A percentile compares a stretch with the other conserved stretches of the same genome.
These are phyloP conservation scores for Phytophthora podocarpi DNA, from an alignment of 352 stramenopile genomes.

Conservation along the genomic window DNA sequence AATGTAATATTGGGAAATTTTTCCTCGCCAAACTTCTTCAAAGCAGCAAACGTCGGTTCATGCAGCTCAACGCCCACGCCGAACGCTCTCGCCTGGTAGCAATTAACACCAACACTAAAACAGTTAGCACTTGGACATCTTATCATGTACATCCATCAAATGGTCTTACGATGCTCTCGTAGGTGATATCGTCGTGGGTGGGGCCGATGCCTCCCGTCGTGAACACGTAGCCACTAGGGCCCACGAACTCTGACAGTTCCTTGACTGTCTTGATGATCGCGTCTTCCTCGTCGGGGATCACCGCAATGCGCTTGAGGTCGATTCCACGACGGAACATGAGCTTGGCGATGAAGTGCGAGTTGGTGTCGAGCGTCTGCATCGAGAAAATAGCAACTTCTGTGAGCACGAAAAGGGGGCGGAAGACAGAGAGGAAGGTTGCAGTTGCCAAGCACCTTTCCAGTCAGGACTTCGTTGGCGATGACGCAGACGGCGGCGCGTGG, in stretches of 20 bases:
- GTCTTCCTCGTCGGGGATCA: constrained; percentile 83
- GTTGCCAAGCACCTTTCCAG: constrained; percentile 88
- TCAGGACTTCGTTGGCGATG: constrained; percentile 88
- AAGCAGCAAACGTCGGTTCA: constrained; percentile 57
- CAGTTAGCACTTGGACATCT: too few relatives aligned
- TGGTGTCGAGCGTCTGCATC: constrained; percentile 82
- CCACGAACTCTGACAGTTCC: constrained; percentile 79
- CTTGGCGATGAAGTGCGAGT: constrained; percentile 82
- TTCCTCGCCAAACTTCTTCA: constrained; percentile 57
- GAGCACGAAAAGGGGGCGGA: too few relatives aligned
- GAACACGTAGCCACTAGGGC: constrained; percentile 81
- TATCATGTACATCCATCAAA: too few relatives aligned
- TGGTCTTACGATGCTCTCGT: constrained; percentile 78
- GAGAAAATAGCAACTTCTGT: constrained; percentile 33
- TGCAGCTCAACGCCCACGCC: constrained; percentile 69
- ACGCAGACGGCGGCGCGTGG: constrained; percentile 79
- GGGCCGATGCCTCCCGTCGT: constrained; percentile 85
- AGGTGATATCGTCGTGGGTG: constrained; percentile 90
- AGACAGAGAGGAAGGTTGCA: too few relatives aligned
- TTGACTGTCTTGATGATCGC: constrained; percentile 76
- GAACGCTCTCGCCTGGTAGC: constrained; percentile 71
- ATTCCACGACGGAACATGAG: constrained; percentile 83
- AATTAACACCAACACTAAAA: constrained; percentile 25
- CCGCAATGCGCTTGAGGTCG: constrained; percentile 75
- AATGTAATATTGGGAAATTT: constrained; percentile 64